Evolutionary conservation across 2,329 filamentous ascomycete species (phyloP), one percentile per base, ranked within the genome.

Genomic region (Nannizziopsis barbatae): DNA sequence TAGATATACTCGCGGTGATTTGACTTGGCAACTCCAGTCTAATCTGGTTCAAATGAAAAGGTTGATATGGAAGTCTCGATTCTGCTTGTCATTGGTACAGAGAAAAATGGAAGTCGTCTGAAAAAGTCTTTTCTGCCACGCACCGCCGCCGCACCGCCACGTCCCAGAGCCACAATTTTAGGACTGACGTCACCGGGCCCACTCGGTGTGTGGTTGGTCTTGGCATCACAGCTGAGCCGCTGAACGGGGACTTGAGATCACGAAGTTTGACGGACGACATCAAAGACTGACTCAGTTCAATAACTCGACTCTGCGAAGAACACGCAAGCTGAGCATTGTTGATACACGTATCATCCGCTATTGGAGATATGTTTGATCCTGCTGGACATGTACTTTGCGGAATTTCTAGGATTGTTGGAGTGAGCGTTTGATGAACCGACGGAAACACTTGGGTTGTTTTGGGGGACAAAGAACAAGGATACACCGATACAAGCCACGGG

Each of bases 371-470:
- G 14, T 12, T 15, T 15, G 14, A 12, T 36, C 11, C 33, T 36
- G 11, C 33, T 36, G 33, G 14, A 15, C 33, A 4, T 36, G 3
- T 3, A 12, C 11, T 5, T 12, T 15, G 18, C n/a, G 18, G 36
- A 10, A 39, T 15, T 39, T 39, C 9, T 40, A 12, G 14, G 22
- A 27, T 20, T 12, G 17, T 12, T 18, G 27, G 27, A 30, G 45
- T 47, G 45, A 47, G 36, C 15, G 37, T n/a, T 37, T 42, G 45
- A 18, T 18, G 38, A 47, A 41, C 38, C 17, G 45, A 47, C 45
- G 45, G 42, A 47, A 47, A 42, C 38, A 31, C 37, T 47, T 39
- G 45, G 45, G 31, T 35, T 47, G 36, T 40, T 46, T 27, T 46
- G 45, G 15, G n/a, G 15, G 27, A 27, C 37, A 22, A 47, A 27